A percentile compares a stretch with the other conserved stretches of the same genome.
phyloP scores from a whole-genome alignment of 2,329 filamentous ascomycete genomes.

The Phyllosticta citrichinensis region DNA sequence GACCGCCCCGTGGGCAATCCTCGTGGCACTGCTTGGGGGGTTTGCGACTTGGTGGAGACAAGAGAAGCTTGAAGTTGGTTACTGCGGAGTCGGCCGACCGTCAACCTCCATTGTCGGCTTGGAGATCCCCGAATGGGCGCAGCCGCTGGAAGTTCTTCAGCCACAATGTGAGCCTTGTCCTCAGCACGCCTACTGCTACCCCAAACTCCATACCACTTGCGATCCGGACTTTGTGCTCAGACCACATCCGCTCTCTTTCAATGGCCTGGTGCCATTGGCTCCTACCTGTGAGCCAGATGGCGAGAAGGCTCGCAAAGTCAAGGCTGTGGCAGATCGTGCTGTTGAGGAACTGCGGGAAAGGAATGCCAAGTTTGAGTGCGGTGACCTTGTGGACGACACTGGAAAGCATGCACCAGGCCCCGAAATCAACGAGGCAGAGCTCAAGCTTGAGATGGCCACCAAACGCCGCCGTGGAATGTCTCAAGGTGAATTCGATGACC shows the following conservation, averaged over 20 bases:
- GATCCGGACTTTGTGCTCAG: slow-evolving; percentile 80
- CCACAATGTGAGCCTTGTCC: slow-evolving; percentile 88
- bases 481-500: slow-evolving; percentile 75
- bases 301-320: slow-evolving; percentile 78
- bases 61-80: slow-evolving; percentile 93
- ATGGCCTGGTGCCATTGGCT: slow-evolving; percentile 71
- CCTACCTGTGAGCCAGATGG: slow-evolving; percentile 93
- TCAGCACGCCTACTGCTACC: slow-evolving; percentile 78
- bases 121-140: slow-evolving; percentile 61
- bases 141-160: slow-evolving; percentile 44
- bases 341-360: slow-evolving; percentile 78
- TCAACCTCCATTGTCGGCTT: slow-evolving; percentile 47
- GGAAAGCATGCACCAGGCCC: slow-evolving; percentile 51
- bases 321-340: slow-evolving; percentile 77
- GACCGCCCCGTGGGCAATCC: slow-evolving; percentile 60
- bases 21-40: slow-evolving; percentile 58
- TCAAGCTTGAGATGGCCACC: slow-evolving; percentile 70
- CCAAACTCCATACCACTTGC: slow-evolving; percentile 66
- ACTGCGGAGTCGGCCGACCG: slow-evolving; percentile 69
- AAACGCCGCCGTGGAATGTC: slow-evolving; percentile 57
- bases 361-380: slow-evolving; percentile 84
- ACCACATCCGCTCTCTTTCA: slow-evolving; percentile 71
- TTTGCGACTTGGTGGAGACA: slow-evolving; percentile 81
- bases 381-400: slow-evolving; percentile 54
- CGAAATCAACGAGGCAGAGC: slow-evolving; percentile 56